A percentile compares a stretch with the other conserved stretches of the same genome.
Conservation (phyloP, 441 rosid species). For the Gossypium schwendimanii region DNA sequence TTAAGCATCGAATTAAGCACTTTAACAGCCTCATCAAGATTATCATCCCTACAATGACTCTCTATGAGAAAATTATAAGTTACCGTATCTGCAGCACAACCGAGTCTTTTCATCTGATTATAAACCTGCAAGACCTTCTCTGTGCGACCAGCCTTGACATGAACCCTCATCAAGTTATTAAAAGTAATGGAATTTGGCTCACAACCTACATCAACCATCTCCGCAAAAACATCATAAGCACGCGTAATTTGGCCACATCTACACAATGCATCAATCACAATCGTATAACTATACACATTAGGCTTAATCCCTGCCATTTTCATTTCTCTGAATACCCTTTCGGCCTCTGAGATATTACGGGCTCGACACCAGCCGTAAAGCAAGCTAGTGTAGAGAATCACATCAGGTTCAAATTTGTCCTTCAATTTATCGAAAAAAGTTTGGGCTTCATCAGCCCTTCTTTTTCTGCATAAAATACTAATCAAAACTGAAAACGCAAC, state of each 20-base stretch:
- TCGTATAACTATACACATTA: constrained; percentile 76
- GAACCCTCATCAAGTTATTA: constrained; percentile 77
- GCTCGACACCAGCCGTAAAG: constrained; percentile 86
- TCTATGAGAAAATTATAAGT: constrained; percentile 71
- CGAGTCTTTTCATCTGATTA: constrained; percentile 80
- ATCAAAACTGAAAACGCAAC: constrained; percentile 70
- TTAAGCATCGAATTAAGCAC: constrained; percentile 55
- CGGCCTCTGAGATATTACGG: constrained; percentile 57
- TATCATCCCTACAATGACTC: constrained; percentile 63
- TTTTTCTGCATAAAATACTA: constrained; percentile 53
- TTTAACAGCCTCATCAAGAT: constrained; percentile 57
- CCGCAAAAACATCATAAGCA: constrained; percentile 79
- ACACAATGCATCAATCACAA: constrained; percentile 78
- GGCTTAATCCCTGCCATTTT: constrained; percentile 62
- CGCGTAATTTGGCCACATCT: constrained; percentile 72
- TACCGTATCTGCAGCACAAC: constrained; percentile 50
- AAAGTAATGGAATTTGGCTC: constrained; percentile 72
- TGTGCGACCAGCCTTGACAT: constrained; percentile 72
- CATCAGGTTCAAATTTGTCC: constrained; percentile 62
- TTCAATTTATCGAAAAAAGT: constrained; percentile 56
- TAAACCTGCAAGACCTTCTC: constrained; percentile 88
- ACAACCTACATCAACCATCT: constrained; percentile 65
- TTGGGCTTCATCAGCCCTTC: constrained; percentile 77
- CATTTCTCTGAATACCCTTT: constrained; percentile 74
- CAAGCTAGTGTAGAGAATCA: constrained; percentile 63